A percentile compares a stretch with the other conserved stretches of the same genome.
phyloP scores from a whole-genome alignment of 768 basidiomycete species.

The Glaciozyma antarctica region DNA sequence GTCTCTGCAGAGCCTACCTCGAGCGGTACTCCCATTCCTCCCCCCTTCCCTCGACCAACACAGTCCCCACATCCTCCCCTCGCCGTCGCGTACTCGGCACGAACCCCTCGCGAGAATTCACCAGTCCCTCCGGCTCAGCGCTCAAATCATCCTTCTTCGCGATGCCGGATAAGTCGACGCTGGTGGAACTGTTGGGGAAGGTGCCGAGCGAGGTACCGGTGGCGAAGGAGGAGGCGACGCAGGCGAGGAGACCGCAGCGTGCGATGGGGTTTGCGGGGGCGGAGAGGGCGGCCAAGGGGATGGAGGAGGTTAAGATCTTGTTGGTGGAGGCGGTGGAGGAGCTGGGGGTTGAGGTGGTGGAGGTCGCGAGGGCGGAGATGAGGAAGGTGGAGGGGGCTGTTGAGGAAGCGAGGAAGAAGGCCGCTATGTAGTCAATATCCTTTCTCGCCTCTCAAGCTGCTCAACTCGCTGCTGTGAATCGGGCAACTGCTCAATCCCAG shows the following conservation, averaged over 20 bases:
- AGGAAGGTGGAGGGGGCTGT: background rate
- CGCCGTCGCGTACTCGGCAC: background rate
- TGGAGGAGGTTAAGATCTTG: background rate
- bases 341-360: background rate
- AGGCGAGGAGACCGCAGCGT: background rate
- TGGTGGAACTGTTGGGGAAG: background rate
- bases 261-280: background rate
- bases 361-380: background rate
- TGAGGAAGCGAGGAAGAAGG: background rate
- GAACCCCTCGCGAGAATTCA: background rate
- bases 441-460: no score
- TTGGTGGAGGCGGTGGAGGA: background rate
- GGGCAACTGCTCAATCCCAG: no score
- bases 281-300: background rate
- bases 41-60: background rate
- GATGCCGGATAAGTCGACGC: background rate
- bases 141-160: background rate
- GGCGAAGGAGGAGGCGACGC: background rate
- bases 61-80: background rate
- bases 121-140: background rate
- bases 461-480: no score
- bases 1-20: background rate
- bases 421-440: no score
- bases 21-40: background rate
- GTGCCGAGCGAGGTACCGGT: background rate